These are phyloP conservation scores for Hypocrella siamensis DNA, from an alignment of 2,329 filamentous ascomycete species.

Conservation along the genomic window DNA sequence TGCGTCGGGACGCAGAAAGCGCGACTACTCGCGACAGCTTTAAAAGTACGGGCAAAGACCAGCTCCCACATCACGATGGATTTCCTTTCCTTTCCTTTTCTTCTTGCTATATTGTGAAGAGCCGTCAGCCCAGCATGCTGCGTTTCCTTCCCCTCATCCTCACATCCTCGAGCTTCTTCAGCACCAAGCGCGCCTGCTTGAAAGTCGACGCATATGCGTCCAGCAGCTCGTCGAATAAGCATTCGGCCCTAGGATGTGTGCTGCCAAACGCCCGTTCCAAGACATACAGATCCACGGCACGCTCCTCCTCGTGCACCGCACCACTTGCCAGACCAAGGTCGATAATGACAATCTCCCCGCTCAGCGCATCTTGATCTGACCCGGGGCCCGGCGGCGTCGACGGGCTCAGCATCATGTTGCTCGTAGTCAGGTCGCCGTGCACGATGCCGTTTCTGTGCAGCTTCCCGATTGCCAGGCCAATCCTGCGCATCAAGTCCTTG, in stretches of 20 bases:
- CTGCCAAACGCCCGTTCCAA: slow-evolving; percentile 88
- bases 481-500: slow-evolving; percentile 47
- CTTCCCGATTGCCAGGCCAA: slow-evolving; percentile 55
- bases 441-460: slow-evolving; percentile 78
- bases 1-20: slow-evolving; percentile 2
- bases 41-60: too few species aligned
- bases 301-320: slow-evolving; percentile 73
- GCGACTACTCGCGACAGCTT: too few species aligned
- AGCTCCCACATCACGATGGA: too few species aligned
- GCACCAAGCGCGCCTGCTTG: slow-evolving; percentile 56
- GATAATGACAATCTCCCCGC: slow-evolving; percentile 75
- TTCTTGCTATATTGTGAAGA: too few species aligned
- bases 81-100: too few species aligned
- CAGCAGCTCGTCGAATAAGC: slow-evolving; percentile 58
- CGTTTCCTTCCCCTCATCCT: slow-evolving; percentile 87
- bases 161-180: slow-evolving; percentile 81
- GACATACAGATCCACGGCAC: slow-evolving; percentile 92
- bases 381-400: slow-evolving; percentile 8
- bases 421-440: slow-evolving; percentile 93
- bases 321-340: slow-evolving; percentile 86
- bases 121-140: slow-evolving; percentile 73
- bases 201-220: slow-evolving; percentile 58
- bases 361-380: slow-evolving; percentile 19
- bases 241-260: slow-evolving; percentile 77
- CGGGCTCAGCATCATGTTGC: slow-evolving; percentile 73